phyloP scores from a whole-genome alignment of 257 asterid genomes.

The Craterostigma plantagineum region DNA sequence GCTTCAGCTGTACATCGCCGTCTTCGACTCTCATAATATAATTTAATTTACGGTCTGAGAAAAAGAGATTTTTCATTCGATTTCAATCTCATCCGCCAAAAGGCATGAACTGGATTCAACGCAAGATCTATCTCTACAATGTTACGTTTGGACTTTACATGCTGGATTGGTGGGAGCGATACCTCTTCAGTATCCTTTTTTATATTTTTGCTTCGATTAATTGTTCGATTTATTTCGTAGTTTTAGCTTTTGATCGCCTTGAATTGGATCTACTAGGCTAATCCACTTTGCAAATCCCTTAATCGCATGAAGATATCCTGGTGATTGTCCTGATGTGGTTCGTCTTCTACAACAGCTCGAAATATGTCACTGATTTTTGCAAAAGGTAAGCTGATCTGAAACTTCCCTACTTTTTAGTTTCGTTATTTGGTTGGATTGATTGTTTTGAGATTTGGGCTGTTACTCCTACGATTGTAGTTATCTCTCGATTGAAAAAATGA shows the following conservation, averaged over 20 bases:
- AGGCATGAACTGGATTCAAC: conserved; percentile 49
- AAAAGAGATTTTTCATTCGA: no score
- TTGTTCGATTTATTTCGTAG: not conserved
- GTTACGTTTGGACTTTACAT: conserved; percentile 68
- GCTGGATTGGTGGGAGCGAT: conserved; percentile 79
- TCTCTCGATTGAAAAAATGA: no score
- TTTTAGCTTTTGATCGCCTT: not conserved
- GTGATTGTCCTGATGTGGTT: conserved; percentile 38
- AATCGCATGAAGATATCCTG: conserved; percentile 18
- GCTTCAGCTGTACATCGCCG: no score
- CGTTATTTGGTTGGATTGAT: not conserved
- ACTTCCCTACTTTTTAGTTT: not conserved
- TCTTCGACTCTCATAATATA: no score
- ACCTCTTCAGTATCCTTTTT: conserved; percentile 54
- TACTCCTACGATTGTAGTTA: no score
- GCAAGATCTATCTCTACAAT: conserved; percentile 49
- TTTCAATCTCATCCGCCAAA: no score
- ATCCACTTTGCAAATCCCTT: conserved; percentile 10
- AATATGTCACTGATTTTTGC: conserved; percentile 14
- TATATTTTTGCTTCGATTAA: not conserved
- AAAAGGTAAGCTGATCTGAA: conserved; percentile 13
- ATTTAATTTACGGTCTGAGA: no score
- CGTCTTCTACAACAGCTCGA: conserved; percentile 18
- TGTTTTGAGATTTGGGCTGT: not conserved
- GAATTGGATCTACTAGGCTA: not conserved